Evolutionary conservation across 352 stramenopile genomes (phyloP), one percentile per base, ranked within the genome.

Genomic region (Phytophthora palmivora): DNA sequence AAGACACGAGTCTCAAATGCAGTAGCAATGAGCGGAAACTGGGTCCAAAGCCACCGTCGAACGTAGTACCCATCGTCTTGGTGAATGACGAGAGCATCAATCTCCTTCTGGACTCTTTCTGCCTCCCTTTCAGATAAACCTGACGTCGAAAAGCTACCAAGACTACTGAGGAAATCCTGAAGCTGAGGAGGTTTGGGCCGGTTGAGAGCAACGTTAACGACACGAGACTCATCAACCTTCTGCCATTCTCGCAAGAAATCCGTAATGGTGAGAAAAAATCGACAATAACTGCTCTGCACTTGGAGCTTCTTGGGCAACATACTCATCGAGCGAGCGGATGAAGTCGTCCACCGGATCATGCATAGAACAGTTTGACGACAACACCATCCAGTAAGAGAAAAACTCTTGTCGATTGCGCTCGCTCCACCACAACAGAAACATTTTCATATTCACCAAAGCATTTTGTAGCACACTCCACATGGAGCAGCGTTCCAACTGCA

Each of bases 371-470:
- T 89, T 89, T 12, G 65, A 56, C 12, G 82, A 78, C 34, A 93
- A 46, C 21, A 88, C 81, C 52, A 80, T 82, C 86, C 86, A 95
- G 56, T 93, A 91, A 15, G 77, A 81, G 48, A 93, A 88, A 61
- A 90, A 88, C 38, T 91, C 84, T 49, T 93, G 79, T 6, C 84
- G 80, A 56, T 95, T 95, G 47, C 84, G 80, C 53, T 84, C 79
- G 54, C 64, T 74, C 87, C 87, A 93, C 87, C 87, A 95, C 24
- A 93, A 67, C 53, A 90, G 87, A 50, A 93, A 95, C 84, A 94
- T 92, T 53, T 87, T 86, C 55, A 95, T 92, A 49, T 94, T 86
- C n/a, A 92, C 83, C 6, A 95, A 78, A 18, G 76, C 61, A 16
- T 48, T 78, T 50, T 93, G 83, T 9, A 95, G 72, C 10, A 83